phyloP scores from a whole-genome alignment of 2,329 filamentous ascomycete genomes.

The Calonectria naviculata region DNA sequence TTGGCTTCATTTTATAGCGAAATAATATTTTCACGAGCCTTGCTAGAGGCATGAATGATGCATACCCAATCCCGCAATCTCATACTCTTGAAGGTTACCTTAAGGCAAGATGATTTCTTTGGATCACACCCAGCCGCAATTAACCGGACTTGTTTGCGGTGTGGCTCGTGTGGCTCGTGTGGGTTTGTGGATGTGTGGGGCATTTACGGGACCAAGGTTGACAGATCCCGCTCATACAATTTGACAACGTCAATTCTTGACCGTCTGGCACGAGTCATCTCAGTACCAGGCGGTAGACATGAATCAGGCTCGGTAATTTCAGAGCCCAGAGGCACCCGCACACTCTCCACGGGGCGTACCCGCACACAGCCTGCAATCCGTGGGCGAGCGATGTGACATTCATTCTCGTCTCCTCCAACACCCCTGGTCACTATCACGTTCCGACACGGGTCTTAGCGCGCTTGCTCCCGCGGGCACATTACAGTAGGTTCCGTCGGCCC shows the following conservation, averaged over 20 bases:
- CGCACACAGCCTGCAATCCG: background rate
- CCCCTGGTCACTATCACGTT: constrained; percentile 2
- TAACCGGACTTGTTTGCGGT: background rate
- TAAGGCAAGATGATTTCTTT: background rate
- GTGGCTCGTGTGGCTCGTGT: background rate
- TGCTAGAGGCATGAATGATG: background rate
- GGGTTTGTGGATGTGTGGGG: background rate
- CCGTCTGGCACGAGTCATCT: background rate
- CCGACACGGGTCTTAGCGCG: constrained; percentile 13
- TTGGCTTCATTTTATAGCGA: background rate
- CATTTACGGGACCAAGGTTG: background rate
- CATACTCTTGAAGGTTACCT: background rate
- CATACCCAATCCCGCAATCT: background rate
- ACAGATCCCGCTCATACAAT: background rate
- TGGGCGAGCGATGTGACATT: constrained; percentile 1
- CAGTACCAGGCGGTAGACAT: background rate
- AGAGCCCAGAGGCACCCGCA: background rate
- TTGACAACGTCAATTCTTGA: background rate
- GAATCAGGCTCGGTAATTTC: background rate
- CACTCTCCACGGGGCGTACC: background rate
- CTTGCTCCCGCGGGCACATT: constrained; percentile 18
- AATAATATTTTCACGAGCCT: background rate
- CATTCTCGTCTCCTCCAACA: background rate
- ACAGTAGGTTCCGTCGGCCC: constrained; percentile 4
- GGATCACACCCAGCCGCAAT: background rate